These are phyloP conservation scores for Wickerhamomyces bovis DNA, from an alignment of 805 yeast genomes.

Conservation along the genomic window DNA sequence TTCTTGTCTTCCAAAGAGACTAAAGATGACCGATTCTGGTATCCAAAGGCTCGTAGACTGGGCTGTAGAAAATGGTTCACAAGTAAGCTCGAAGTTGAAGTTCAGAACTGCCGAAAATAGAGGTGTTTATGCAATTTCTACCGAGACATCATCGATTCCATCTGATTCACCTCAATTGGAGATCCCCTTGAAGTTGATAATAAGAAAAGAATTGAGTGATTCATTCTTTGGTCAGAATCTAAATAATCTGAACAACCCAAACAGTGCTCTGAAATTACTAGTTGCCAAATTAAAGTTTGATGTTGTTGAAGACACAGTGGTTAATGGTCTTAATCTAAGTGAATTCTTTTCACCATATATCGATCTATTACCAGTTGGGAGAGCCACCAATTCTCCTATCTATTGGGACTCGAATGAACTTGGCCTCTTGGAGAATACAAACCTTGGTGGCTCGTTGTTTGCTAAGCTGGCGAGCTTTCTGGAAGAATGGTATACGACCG, in stretches of 20 bases:
- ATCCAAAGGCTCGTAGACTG: conserved; percentile 19
- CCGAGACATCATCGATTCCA: conserved; percentile 14
- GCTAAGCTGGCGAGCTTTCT: conserved; percentile 42
- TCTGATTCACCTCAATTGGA: conserved; percentile 19
- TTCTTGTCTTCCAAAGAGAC: not conserved
- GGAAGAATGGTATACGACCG: conserved; percentile 52
- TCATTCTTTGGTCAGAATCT: conserved; percentile 17
- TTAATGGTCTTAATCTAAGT: conserved; percentile 18
- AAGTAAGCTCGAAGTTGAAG: conserved; percentile 26
- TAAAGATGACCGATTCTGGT: not conserved
- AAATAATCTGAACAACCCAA: conserved; percentile 18
- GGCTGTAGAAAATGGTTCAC: conserved; percentile 35
- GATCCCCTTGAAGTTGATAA: conserved; percentile 27
- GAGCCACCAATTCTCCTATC: conserved; percentile 46
- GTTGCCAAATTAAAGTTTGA: conserved; percentile 37
- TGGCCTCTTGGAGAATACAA: conserved; percentile 55
- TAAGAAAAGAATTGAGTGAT: conserved; percentile 22
- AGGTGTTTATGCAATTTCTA: conserved; percentile 32
- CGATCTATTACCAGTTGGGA: conserved; percentile 40
- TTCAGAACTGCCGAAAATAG: conserved; percentile 27
- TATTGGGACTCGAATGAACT: conserved; percentile 55
- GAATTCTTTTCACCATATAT: conserved; percentile 39
- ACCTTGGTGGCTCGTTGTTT: conserved; percentile 47
- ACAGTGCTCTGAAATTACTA: conserved; percentile 32
- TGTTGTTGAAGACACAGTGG: conserved; percentile 10